Percentiles rank a stretch among this genome's conserved stretches.
Conservation (phyloP, 2,329 filamentous ascomycete genomes). For the Penicillium sp. region DNA sequence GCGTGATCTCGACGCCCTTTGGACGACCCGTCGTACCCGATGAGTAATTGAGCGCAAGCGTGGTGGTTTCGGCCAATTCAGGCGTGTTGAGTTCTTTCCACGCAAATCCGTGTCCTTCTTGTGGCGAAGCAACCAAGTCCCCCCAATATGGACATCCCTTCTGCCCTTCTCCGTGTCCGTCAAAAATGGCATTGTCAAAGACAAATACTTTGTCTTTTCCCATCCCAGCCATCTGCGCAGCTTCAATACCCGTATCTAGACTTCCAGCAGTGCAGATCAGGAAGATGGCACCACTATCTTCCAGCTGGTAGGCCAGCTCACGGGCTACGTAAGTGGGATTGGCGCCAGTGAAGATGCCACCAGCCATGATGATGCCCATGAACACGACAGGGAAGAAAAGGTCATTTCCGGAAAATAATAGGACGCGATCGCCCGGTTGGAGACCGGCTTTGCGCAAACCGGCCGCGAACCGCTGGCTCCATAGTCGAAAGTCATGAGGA, state of each 20-base stretch:
- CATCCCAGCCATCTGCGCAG: constrained; percentile 56
- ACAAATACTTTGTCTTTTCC: constrained; percentile 54
- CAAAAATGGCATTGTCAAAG: constrained; percentile 55
- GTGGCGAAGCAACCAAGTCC: constrained; percentile 49
- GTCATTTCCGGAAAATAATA: constrained; percentile 68
- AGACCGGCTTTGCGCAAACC: constrained; percentile 62
- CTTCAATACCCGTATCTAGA: constrained; percentile 60
- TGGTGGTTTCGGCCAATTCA: constrained; percentile 31
- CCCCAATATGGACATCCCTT: constrained; percentile 57
- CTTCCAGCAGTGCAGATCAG: constrained; percentile 55
- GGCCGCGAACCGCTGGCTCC: constrained; percentile 65
- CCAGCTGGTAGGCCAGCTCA: constrained; percentile 69
- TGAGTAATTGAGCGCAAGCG: constrained; percentile 68
- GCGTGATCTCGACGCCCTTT: constrained; percentile 78
- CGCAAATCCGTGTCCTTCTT: constrained; percentile 51
- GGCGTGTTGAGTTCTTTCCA: constrained; percentile 51
- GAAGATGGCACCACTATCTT: constrained; percentile 62
- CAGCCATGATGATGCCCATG: constrained; percentile 69
- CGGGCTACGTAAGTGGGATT: constrained; percentile 64
- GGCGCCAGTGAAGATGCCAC: constrained; percentile 70
- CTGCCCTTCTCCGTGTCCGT: constrained; percentile 33
- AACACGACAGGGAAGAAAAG: constrained; percentile 67
- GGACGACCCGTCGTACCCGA: constrained; percentile 69
- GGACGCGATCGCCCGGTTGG: constrained; percentile 60
- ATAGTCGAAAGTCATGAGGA: constrained; percentile 58